Percentiles rank a stretch among this genome's conserved stretches.
Evolutionary conservation across 345 rosid genomes (phyloP).

Genomic region (Physaria fendleri): DNA sequence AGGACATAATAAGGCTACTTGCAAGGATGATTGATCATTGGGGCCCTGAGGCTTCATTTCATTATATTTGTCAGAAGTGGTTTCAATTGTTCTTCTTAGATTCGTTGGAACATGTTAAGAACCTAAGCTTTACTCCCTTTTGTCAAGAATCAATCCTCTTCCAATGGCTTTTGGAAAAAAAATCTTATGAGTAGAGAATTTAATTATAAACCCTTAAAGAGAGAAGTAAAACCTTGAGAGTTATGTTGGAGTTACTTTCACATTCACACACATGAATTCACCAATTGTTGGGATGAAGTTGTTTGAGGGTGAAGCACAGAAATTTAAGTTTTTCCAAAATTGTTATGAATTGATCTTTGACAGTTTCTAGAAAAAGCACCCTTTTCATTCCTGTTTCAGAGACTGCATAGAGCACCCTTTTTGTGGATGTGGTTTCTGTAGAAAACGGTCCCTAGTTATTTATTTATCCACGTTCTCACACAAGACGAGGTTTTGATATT

Average conservation of each 20-base stretch:
- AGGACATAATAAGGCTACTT: slow-evolving; percentile 77
- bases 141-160: no score
- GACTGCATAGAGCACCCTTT: slow-evolving; percentile 77
- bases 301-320: slow-evolving; percentile 25
- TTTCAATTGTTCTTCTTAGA: slow-evolving; percentile 12
- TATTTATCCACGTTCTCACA: slow-evolving; percentile 50
- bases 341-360: slow-evolving; percentile 47
- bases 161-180: no score
- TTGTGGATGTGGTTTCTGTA: slow-evolving; percentile 86
- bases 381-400: slow-evolving; percentile 66
- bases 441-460: slow-evolving; percentile 66
- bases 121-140: no score
- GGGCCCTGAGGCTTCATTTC: slow-evolving; percentile 1
- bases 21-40: slow-evolving; percentile 47
- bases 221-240: no score
- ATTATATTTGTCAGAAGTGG: slow-evolving; percentile 22
- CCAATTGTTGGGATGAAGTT: slow-evolving; percentile 38
- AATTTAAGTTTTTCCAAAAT: background rate
- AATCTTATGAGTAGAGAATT: no score
- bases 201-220: no score
- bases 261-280: no score
- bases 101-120: slow-evolving; percentile 4
- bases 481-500: slow-evolving; percentile 51
- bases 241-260: no score
- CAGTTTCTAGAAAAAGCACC: slow-evolving; percentile 65